A percentile compares a stretch with the other conserved stretches of the same genome.
phyloP scores from a whole-genome alignment of 192 early-diverging fungal species.

The Mortierella claussenii region DNA sequence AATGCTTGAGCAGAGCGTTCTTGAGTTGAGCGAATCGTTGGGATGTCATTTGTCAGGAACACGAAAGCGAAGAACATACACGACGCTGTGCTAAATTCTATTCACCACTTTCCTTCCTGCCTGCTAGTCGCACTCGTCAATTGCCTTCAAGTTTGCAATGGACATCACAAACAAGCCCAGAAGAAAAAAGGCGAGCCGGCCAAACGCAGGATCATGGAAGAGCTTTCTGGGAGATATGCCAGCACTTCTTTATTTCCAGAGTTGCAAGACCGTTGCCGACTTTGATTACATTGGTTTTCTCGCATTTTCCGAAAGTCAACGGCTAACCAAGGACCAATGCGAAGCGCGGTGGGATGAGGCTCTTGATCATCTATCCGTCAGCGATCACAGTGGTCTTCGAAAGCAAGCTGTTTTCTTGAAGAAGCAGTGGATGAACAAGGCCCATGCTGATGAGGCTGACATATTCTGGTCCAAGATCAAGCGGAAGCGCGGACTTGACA shows the following conservation, averaged over 20 bases:
- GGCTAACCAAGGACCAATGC: conserved; percentile 31
- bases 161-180: conserved; percentile 1
- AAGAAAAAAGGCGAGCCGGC: conserved; percentile 3
- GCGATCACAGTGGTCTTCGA: conserved; percentile 13
- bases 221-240: conserved; percentile 14
- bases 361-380: conserved; percentile 11
- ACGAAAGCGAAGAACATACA: neutral
- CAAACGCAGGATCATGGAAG: conserved; percentile 16
- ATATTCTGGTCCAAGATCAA: conserved; percentile 22
- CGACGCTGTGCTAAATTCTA: neutral
- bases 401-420: conserved; percentile 12
- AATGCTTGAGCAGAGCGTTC: conserved; percentile 36
- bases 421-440: conserved; percentile 23
- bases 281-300: conserved; percentile 17
- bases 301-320: conserved; percentile 19
- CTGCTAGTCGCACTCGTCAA: neutral
- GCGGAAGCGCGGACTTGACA: conserved; percentile 20
- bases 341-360: conserved; percentile 29
- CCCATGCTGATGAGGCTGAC: conserved; percentile 14
- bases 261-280: conserved; percentile 10
- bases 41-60: neutral
- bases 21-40: conserved; percentile 28
- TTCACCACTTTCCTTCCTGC: neutral
- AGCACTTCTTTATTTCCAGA: conserved; percentile 24
- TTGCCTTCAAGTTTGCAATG: conserved; percentile 2